Evolutionary conservation across 2,329 filamentous ascomycete genomes (phyloP).

Genomic region (Penicillium frequentans): DNA sequence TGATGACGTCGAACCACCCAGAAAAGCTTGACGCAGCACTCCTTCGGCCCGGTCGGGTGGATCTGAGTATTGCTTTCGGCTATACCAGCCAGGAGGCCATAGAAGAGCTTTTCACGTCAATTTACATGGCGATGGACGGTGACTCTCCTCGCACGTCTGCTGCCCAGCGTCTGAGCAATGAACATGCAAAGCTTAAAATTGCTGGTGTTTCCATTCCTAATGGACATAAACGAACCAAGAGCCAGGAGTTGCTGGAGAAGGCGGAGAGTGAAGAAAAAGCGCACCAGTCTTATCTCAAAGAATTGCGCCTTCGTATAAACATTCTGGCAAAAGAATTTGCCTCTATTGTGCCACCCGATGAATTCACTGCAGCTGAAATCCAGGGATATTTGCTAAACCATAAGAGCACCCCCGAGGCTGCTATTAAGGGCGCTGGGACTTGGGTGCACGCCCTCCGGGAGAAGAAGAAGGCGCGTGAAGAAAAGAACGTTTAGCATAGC

Average conservation of each 20-base stretch:
- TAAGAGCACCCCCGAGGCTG: constrained; percentile 32
- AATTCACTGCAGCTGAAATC: constrained; percentile 43
- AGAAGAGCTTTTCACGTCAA: constrained; percentile 41
- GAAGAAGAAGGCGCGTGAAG: constrained; percentile 25
- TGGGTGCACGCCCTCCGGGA: constrained; percentile 31
- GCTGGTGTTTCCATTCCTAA: neutral
- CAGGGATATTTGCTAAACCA: constrained; percentile 42
- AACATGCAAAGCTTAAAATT: neutral
- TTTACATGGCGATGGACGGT: constrained; percentile 35
- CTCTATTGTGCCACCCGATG: constrained; percentile 28
- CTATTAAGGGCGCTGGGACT: constrained; percentile 28
- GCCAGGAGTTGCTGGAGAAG: neutral
- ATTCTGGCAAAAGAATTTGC: constrained; percentile 33
- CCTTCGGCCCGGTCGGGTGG: constrained; percentile 66
- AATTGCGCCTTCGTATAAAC: constrained; percentile 20
- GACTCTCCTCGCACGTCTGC: constrained; percentile 21
- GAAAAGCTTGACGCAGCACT: constrained; percentile 66
- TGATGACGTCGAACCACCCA: constrained; percentile 71
- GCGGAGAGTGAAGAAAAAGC: neutral
- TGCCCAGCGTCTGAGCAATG: constrained; percentile 3
- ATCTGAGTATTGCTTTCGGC: constrained; percentile 62
- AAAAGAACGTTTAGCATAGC: neutral
- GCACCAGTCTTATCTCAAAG: constrained; percentile 2
- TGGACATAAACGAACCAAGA: neutral
- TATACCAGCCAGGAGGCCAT: constrained; percentile 38